Base-by-base conservation (phyloP, 768 basidiomycete species). In the Tubosaeta sp. region DNA sequence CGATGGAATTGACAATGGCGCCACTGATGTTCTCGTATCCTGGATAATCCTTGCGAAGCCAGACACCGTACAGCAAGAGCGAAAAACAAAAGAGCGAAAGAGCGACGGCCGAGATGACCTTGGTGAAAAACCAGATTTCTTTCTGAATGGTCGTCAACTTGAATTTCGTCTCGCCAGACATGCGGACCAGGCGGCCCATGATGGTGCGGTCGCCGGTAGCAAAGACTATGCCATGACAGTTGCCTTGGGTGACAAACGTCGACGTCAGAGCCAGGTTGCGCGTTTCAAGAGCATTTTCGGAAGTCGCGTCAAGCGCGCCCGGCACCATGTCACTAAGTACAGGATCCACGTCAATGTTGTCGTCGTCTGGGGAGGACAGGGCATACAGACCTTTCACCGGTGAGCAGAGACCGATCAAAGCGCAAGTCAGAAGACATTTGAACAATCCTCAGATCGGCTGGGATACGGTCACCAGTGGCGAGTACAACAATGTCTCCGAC, bases 361-460 rank as follows among this genome's bases (percentile, higher is more conserved):
- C 17, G 4, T 27, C 41, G 22, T 43, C 32, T n/a, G 25, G 29
- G 10, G 17, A 17, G 32, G 39, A 52, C 6, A 19, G 32, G 25
- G 13, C 22, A 22, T 25, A 59, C 56, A 11, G 4, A 74, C 71
- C 72, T 73, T 59, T 77, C 77, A 9, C 76, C 78, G 4, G 82
- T 83, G 32, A 83, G 71, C 32, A 82, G 72, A 1, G 80, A 73
- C 10, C 80, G 72, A 51, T 83, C 81, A 43, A 82, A 72, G 31
- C 73, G 72, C 51, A 82, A 66, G 55, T 82, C 82, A 6, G 74
- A 72, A 1, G 79, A 77, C 53, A 74, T 74, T 12, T 77, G 63
- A 35, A 82, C 73, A 9, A 85, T 71, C 25, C 83, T 75, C 27
- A 83, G 67, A 57, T 85, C 84, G 0, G 83, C 81, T 6, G 82